phyloP scores from a whole-genome alignment of 2,329 filamentous ascomycete genomes.

The Leptographium procerum region DNA sequence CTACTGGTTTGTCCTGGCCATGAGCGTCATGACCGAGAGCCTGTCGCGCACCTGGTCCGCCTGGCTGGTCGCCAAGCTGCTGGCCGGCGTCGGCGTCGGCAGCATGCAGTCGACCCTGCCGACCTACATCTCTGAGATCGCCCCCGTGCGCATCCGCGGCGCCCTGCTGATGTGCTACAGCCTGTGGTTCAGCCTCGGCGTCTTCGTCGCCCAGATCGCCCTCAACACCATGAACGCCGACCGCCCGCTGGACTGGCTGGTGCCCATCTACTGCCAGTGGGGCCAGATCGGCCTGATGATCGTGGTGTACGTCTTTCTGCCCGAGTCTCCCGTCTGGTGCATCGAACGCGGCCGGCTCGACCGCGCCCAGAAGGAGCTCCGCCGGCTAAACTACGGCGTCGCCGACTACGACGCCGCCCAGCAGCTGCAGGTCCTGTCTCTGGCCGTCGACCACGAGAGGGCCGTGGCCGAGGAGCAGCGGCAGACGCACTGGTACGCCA shows the following conservation, averaged over 20 bases:
- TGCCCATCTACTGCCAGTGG: conserved; percentile 33
- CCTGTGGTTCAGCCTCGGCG: conserved; percentile 32
- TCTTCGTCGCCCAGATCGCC: conserved; percentile 30
- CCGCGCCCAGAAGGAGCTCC: conserved; percentile 12
- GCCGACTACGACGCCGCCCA: conserved; percentile 18
- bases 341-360: conserved; percentile 15
- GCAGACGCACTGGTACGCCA: conserved; percentile 17
- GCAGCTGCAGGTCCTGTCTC: conserved; percentile 15
- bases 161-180: conserved; percentile 28
- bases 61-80: conserved; percentile 26
- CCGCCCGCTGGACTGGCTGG: conserved; percentile 23
- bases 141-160: conserved; percentile 28
- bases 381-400: conserved; percentile 15
- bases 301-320: conserved; percentile 25
- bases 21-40: conserved; percentile 25
- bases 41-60: conserved; percentile 25
- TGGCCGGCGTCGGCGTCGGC: conserved; percentile 28
- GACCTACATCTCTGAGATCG: conserved; percentile 28
- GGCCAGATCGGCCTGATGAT: conserved; percentile 29
- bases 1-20: conserved; percentile 20
- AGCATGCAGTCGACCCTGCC: conserved; percentile 30
- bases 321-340: conserved; percentile 29
- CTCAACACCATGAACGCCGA: conserved; percentile 22
- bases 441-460: conserved; percentile 16
- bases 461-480: conserved; percentile 14